A percentile compares a stretch with the other conserved stretches of the same genome.
These are phyloP conservation scores for Dioszegia hungarica DNA, from an alignment of 768 basidiomycete genomes.

Conservation along the genomic window DNA sequence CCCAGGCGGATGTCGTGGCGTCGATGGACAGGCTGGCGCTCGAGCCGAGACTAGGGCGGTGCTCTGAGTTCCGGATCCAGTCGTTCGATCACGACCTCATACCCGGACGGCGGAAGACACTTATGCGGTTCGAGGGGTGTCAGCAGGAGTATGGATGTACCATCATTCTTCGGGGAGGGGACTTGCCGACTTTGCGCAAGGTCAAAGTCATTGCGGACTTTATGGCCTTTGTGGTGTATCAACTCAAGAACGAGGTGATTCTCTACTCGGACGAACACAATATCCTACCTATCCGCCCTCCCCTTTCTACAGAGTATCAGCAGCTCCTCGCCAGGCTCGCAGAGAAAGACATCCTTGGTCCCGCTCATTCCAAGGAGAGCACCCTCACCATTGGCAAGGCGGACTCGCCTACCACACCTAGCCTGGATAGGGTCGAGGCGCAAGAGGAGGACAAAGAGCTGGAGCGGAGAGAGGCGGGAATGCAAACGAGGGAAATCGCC, in stretches of 20 bases:
- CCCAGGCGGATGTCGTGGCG: conserved; percentile 88
- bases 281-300: conserved; percentile 38
- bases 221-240: conserved; percentile 85
- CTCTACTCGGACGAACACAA: conserved; percentile 50
- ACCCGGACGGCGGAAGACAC: conserved; percentile 88
- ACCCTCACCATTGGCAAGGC: not conserved
- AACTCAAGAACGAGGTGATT: conserved; percentile 76
- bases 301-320: conserved; percentile 19
- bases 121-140: conserved; percentile 98
- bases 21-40: conserved; percentile 90
- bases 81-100: conserved; percentile 93
- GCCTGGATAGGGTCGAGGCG: conserved; percentile 29
- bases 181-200: conserved; percentile 70
- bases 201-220: conserved; percentile 92
- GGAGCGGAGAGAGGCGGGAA: conserved; percentile 17
- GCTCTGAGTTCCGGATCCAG: conserved; percentile 75
- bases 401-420: not conserved
- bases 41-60: conserved; percentile 85
- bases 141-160: conserved; percentile 90
- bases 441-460: conserved; percentile 21
- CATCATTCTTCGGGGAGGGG: conserved; percentile 80
- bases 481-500: conserved; percentile 63
- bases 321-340: conserved; percentile 22
- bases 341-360: conserved; percentile 4
- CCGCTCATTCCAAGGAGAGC: conserved; percentile 2